These are phyloP conservation scores for Coccomyxa sp. DNA, from an alignment of 139 green algal species.

Conservation along the genomic window DNA sequence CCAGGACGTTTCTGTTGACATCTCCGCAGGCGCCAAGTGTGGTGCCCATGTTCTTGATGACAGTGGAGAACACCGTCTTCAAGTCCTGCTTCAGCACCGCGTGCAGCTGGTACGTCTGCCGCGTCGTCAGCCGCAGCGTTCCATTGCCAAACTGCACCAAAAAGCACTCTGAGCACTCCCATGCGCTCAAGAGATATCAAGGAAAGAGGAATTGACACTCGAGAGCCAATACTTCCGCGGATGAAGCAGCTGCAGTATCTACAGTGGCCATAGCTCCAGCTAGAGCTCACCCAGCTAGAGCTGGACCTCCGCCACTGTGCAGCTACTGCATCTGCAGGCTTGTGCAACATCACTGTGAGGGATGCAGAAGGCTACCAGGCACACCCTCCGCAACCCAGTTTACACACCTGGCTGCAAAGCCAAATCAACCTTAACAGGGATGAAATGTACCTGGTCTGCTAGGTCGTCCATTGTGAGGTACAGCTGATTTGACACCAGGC, in stretches of 20 bases:
- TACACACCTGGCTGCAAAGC: background rate
- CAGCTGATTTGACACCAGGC: conserved; percentile 89
- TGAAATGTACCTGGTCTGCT: conserved; percentile 75
- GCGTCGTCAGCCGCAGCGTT: conserved; percentile 95
- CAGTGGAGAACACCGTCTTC: conserved; percentile 97
- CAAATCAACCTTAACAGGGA: background rate
- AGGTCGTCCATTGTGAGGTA: conserved; percentile 99
- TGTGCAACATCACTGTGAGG: too few relatives aligned
- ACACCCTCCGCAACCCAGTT: too few relatives aligned
- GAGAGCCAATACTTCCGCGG: background rate
- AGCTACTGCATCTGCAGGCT: too few relatives aligned
- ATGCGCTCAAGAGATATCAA: too few relatives aligned
- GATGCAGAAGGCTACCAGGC: too few relatives aligned
- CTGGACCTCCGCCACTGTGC: too few relatives aligned
- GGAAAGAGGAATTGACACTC: too few relatives aligned
- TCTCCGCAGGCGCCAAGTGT: conserved; percentile 96
- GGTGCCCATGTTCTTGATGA: conserved; percentile 98
- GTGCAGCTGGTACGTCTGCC: conserved; percentile 98
- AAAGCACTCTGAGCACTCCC: too few relatives aligned
- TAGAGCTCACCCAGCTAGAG: too few relatives aligned
- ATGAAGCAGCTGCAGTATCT: background rate
- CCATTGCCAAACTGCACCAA: conserved; percentile 90
- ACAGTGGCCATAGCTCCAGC: too few relatives aligned
- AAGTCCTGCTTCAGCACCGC: conserved; percentile 97
- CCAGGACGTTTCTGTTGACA: conserved; percentile 96